These are phyloP conservation scores for Seminavis robusta DNA, from an alignment of 108 stramenopile species.

Conservation along the genomic window DNA sequence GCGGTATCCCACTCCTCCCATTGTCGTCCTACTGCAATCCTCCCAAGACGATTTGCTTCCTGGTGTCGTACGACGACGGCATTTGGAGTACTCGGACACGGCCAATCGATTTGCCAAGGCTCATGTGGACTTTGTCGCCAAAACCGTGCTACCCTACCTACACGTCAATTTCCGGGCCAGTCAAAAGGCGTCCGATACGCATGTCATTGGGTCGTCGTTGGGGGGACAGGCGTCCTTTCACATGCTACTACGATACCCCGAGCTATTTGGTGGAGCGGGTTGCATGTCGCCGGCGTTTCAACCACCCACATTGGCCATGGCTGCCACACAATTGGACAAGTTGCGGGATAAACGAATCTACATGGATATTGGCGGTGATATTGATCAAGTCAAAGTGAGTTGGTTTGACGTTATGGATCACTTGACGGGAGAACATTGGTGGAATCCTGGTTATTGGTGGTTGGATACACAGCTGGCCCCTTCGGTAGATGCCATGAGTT, in stretches of 20 bases:
- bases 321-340: not conserved
- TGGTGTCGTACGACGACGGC: slow-evolving; percentile 16
- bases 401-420: slow-evolving; percentile 60
- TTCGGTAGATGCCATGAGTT: slow-evolving; percentile 47
- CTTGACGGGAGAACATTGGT: slow-evolving; percentile 56
- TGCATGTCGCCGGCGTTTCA: slow-evolving; percentile 67
- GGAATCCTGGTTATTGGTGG: slow-evolving; percentile 80
- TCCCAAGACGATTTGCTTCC: slow-evolving; percentile 33
- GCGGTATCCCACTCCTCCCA: slow-evolving; percentile 34
- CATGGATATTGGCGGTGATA: slow-evolving; percentile 70
- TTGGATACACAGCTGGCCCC: slow-evolving; percentile 58
- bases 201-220: slow-evolving; percentile 52
- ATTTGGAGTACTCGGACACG: slow-evolving; percentile 63
- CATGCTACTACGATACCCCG: slow-evolving; percentile 53
- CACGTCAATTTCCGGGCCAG: slow-evolving; percentile 47
- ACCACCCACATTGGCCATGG: slow-evolving; percentile 34
- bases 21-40: slow-evolving; percentile 36
- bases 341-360: slow-evolving; percentile 49
- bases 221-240: slow-evolving; percentile 73
- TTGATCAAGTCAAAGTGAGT: slow-evolving; percentile 45
- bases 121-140: slow-evolving; percentile 65
- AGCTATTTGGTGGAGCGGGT: slow-evolving; percentile 62
- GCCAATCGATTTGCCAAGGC: slow-evolving; percentile 48
- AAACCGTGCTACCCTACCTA: slow-evolving; percentile 53
- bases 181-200: too few relatives aligned